Evolutionary conservation across 2,329 filamentous ascomycete genomes (phyloP), one percentile per base, ranked within the genome.

Genomic region (Pestalotiopsis sp.): DNA sequence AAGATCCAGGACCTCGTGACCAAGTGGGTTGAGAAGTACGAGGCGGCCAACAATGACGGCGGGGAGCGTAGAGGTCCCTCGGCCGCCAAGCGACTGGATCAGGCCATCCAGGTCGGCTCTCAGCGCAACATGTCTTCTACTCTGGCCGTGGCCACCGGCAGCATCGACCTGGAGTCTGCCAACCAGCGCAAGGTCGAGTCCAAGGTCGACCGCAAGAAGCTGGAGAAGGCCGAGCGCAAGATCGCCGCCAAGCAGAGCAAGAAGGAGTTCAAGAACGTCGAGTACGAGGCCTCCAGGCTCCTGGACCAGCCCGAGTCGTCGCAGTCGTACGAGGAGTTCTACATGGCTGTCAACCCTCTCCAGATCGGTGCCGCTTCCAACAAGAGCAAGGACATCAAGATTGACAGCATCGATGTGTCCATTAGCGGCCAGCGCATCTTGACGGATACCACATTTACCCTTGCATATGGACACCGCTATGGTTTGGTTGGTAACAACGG

Each of bases 301-400:
- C 89, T 99, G 72, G 91, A 97, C 77, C 89, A 93, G 80, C 87
- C 93, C 3, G 92, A 95, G 75, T 88, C 91, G 75, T 85, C 94
- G 13, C 91, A 97, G 85, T 97, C 94, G 55, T 99, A 99, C 79
- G 96, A 99, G 81, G 96, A 99, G 79, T 98, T 99, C 83, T 99
- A 97, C 88, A 98, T 99, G 96, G 92, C 94, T 66, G 96, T 99
- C 84, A 99, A 99, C 80, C 96, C 96, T 69, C 87, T 99, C 70
- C 95, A 98, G 78, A 76, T 98, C 69, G 95, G 94, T 66, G 80
- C 88, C 68, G 87, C 90, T 39, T 83, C 92, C 68, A 88, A 89
- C 73, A 99, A 98, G 90, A 97, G 94, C 81, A 99, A 99, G 86
- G 96, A 99, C 78, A 94, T 99, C 86, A 99, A 98, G 84, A 85